Conservation (phyloP, 768 basidiomycete species). For the Dentipellis sp. region DNA sequence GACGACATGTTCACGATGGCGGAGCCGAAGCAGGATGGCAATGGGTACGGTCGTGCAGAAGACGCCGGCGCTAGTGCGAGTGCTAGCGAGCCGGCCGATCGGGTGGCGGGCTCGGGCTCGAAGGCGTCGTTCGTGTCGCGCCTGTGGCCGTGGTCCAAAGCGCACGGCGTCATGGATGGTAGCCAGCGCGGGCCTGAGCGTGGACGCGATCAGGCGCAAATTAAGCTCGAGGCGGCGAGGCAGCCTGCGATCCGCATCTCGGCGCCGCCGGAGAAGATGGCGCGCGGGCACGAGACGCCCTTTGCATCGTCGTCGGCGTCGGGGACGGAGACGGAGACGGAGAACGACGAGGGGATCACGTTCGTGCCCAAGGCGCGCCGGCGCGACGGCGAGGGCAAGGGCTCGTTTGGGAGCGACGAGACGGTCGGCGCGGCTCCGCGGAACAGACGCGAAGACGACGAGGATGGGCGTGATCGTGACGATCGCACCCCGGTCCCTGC, state of each 20-base stretch:
- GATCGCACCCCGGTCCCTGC: too few species aligned
- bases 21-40: neutral
- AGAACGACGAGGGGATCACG: slow-evolving; percentile 65
- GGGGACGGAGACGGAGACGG: slow-evolving; percentile 51
- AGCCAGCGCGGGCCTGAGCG: too few species aligned
- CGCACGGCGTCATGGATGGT: neutral
- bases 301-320: slow-evolving; percentile 27
- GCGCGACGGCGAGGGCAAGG: slow-evolving; percentile 14
- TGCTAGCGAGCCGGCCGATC: neutral
- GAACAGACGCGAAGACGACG: too few species aligned
- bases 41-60: neutral
- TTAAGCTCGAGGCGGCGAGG: neutral
- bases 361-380: slow-evolving; percentile 53
- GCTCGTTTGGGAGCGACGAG: slow-evolving; percentile 14
- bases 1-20: slow-evolving; percentile 52
- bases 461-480: too few species aligned
- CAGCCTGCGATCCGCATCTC: slow-evolving; percentile 6
- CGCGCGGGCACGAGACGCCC: slow-evolving; percentile 14
- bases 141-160: slow-evolving; percentile 9
- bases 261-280: neutral
- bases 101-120: neutral
- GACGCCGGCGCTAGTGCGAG: slow-evolving; percentile 1
- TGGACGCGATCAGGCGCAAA: neutral
- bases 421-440: too few species aligned
- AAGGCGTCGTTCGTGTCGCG: slow-evolving; percentile 5